Evolutionary conservation across 495 filamentous ascomycete genomes (phyloP), one percentile per base, ranked within the genome.

Genomic region (Trichocladium antarcticum): DNA sequence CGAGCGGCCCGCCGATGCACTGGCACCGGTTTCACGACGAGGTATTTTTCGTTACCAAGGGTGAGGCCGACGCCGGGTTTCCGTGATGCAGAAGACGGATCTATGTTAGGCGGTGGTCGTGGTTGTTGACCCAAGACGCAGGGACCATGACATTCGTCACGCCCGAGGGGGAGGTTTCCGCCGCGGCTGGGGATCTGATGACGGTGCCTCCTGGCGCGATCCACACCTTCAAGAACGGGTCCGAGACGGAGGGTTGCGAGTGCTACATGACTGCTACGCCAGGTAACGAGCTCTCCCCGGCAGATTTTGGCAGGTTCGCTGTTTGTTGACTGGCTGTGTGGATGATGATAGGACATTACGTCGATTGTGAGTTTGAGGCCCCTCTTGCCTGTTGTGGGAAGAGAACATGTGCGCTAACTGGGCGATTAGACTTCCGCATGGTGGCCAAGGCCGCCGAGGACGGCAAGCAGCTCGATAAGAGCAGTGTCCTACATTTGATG

Each of bases 191-290:
- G 3, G 73, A 79, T 49, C 67, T 72, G 41, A 72, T 77, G 56
- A 67, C 69, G 1, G 71, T 80, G 12, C 72, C 72, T 11, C 67
- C 68, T 20, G 57, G 73, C 10, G 71, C 71, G 29, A 64, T 75
- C 20, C 72, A 77, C 50, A 75, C 71, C n/a, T 76, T 78, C 58
- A 70, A 62, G 45, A 77, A 79, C 45, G 68, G 72, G 27, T 70
- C 65, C 15, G 70, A 74, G 17, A 58, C 54, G 32, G 75, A 74
- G 47, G 74, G 74, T 45, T 68, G 69, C 24, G 68, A 67, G 59
- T 73, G 77, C 56, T 74, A 76, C 57, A 78, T 75, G 61, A 78
- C 72, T 3, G 72, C 68, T 42, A 78, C 74, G 49, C 77, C 74
- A 5, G 61, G 59, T 51, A 35, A 53, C 37, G 24, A 8, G n/a